Base-by-base conservation (phyloP, 2,329 filamentous ascomycete genomes). In the Proliferodiscus dingleyae region DNA sequence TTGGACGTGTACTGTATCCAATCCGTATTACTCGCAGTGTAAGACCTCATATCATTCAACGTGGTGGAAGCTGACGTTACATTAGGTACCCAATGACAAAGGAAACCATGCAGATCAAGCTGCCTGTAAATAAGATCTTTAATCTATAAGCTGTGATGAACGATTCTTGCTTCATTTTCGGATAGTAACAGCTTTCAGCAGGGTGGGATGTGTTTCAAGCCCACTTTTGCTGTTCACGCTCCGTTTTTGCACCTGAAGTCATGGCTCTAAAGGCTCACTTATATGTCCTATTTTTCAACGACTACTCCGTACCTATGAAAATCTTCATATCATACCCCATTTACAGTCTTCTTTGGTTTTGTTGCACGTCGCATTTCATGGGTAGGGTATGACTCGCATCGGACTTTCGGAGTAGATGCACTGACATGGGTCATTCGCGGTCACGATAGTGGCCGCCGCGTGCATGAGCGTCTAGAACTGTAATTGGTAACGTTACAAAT, bases 1-100 rank as follows among this genome's bases (percentile, higher is more conserved):
- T 5, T 51, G 41, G 34, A 54, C 40, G 7, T 56, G 53, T 33
- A 49, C 38, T 7, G 45, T 19, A 39, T 47, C 45, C 22, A 56
- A 51, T 18, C 21, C 32, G 2, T 56, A 22, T 23, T 56, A 54
- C 15, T 56, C 53, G 13, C 52, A 52, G 36, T 53, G 51, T 50
- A 39, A 19, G 18, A 8, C 15, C 40, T 18, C 6, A 13, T 3
- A 23, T 10, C 23, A 6, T 10, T n/a, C n/a, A n/a, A n/a, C n/a
- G n/a, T n/a, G n/a, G n/a, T n/a, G n/a, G n/a, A n/a, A 15, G 29
- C 29, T 32, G 13, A 32, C 29, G 15, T 32, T 15, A 9, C n/a
- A 10, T 5, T n/a, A 32, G 29, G 29, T 32, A n/a, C 15, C 5
- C 29, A 32, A 32, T 32, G n/a, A 32, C 5, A 5, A n/a, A 32